These are phyloP conservation scores for Pelargonium fulgidum DNA, from an alignment of 441 rosid genomes.

Conservation along the genomic window DNA sequence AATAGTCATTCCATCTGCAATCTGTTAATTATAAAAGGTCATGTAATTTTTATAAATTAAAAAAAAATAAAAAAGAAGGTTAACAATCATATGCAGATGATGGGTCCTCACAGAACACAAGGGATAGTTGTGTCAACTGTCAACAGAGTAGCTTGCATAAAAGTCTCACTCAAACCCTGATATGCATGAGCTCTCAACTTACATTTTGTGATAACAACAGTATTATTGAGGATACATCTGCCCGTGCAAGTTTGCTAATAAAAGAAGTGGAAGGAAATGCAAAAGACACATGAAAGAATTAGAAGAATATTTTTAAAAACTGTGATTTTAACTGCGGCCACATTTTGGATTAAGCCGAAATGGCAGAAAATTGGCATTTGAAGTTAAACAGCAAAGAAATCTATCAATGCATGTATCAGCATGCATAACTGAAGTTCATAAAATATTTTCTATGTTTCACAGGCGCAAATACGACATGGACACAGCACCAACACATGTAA, in stretches of 20 bases:
- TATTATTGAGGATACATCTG: neutral
- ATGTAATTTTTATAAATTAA: conserved; percentile 5
- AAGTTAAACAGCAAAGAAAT: neutral
- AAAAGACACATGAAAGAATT: conserved; percentile 1
- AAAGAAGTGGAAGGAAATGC: neutral
- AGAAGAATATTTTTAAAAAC: neutral
- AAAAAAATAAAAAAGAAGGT: neutral
- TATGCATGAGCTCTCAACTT: neutral
- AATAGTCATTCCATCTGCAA: conserved; percentile 98
- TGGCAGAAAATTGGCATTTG: neutral
- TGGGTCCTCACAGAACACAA: neutral
- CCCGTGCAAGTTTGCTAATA: neutral
- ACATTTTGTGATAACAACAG: neutral
- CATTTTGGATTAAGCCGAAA: neutral
- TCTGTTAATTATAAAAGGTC: conserved; percentile 38
- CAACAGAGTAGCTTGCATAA: neutral
- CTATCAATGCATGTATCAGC: neutral
- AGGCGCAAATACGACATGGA: too few species aligned
- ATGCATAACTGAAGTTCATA: neutral
- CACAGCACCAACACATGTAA: too few species aligned
- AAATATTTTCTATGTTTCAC: too few species aligned
- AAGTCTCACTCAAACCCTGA: neutral
- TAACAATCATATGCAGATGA: neutral
- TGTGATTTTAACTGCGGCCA: neutral
- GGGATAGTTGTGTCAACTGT: too few species aligned